phyloP scores from a whole-genome alignment of 2,329 filamentous ascomycete species.

The Sporothrix mexicana region DNA sequence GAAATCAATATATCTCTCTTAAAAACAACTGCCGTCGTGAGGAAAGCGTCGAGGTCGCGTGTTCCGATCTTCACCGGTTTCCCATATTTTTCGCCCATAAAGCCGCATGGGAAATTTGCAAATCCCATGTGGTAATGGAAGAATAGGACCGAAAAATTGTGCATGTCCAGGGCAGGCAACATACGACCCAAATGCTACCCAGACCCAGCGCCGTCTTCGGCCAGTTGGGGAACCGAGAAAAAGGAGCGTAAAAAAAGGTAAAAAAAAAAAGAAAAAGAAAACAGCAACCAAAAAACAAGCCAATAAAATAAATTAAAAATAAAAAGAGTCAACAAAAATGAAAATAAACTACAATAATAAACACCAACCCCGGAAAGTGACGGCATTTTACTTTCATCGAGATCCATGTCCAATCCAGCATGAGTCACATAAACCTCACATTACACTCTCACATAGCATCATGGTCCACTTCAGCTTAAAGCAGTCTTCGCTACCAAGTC shows the following conservation, averaged over 20 bases:
- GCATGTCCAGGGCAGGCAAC: background rate
- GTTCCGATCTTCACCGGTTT: slow-evolving; percentile 16
- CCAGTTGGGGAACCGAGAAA: background rate
- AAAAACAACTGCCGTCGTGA: background rate
- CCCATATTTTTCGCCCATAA: slow-evolving; percentile 3
- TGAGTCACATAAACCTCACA: slow-evolving; percentile 5
- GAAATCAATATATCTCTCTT: too few species aligned
- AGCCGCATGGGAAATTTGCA: slow-evolving; percentile 28
- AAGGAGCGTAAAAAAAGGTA: background rate
- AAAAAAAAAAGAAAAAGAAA: background rate
- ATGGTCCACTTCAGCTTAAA: background rate
- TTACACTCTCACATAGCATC: background rate
- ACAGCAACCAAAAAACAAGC: background rate
- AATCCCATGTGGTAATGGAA: slow-evolving; percentile 29
- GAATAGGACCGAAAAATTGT: slow-evolving; percentile 19
- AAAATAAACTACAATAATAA: background rate
- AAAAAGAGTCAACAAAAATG: background rate
- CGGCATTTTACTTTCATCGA: background rate
- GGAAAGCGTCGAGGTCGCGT: background rate
- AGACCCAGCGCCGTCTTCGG: background rate
- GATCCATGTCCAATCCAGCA: background rate
- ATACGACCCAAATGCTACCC: background rate
- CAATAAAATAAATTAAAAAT: background rate
- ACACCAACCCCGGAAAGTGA: background rate
- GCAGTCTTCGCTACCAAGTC: slow-evolving; percentile 20